Conservation (phyloP, 2,329 filamentous ascomycete genomes). For the Xylogone sp. region DNA sequence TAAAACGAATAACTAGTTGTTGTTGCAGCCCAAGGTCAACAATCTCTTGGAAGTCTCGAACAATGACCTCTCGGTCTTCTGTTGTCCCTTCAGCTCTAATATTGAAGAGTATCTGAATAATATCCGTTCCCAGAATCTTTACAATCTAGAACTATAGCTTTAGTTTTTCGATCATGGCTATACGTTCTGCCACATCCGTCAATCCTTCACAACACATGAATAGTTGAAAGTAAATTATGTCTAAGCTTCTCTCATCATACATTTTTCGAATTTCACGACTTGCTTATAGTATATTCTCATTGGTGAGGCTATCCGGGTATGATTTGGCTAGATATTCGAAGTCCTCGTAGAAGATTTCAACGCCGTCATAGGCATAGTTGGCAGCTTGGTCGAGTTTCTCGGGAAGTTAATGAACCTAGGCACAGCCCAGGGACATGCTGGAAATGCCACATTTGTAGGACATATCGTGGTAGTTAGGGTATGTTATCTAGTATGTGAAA, state of each 20-base stretch:
- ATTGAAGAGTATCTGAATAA: constrained; percentile 70
- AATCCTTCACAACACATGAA: constrained; percentile 77
- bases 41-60: constrained; percentile 56
- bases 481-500: too few species aligned
- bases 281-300: constrained; percentile 39
- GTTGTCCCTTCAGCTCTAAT: constrained; percentile 49
- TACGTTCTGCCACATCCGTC: constrained; percentile 56
- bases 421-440: constrained; percentile 73
- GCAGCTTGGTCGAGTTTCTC: constrained; percentile 66
- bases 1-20: constrained; percentile 55
- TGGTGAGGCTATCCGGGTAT: constrained; percentile 35
- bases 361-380: constrained; percentile 59
- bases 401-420: constrained; percentile 61
- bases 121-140: constrained; percentile 59
- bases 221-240: constrained; percentile 67
- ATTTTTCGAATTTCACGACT: constrained; percentile 52
- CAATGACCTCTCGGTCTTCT: constrained; percentile 50
- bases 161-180: constrained; percentile 55
- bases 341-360: constrained; percentile 77
- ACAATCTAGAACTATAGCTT: constrained; percentile 68
- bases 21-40: constrained; percentile 64
- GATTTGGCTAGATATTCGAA: constrained; percentile 55
- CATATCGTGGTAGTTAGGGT: too few species aligned
- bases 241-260: constrained; percentile 53
- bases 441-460: constrained; percentile 63